Conservation (phyloP, 805 yeast genomes). For the Metschnikowia dekortorum region DNA sequence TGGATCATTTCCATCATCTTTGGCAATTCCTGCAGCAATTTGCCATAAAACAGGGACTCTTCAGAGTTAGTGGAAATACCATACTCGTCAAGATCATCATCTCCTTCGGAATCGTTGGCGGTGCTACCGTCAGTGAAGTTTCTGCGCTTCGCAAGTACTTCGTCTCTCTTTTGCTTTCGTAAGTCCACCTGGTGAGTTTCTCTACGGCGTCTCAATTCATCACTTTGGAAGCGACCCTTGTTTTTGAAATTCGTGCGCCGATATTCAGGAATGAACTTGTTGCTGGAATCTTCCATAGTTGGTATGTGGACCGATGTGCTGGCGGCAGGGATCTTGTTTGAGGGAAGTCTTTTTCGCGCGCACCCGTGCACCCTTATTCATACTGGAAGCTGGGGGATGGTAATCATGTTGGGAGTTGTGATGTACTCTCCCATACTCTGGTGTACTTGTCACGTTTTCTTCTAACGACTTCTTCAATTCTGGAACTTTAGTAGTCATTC, state of each 20-base stretch:
- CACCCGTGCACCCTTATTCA: background rate
- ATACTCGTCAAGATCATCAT: conserved; percentile 36
- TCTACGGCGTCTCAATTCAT: conserved; percentile 95
- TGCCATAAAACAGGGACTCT: conserved; percentile 37
- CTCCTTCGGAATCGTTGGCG: conserved; percentile 41
- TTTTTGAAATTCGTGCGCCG: conserved; percentile 95
- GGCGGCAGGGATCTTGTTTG: conserved; percentile 1
- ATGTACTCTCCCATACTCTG: too few species aligned
- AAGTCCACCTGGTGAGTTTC: conserved; percentile 96
- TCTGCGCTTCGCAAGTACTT: conserved; percentile 89
- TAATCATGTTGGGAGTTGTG: background rate
- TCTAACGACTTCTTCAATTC: too few species aligned
- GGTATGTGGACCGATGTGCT: conserved; percentile 1
- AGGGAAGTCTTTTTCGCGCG: background rate
- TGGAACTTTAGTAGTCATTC: too few species aligned
- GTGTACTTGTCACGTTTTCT: too few species aligned
- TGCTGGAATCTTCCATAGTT: conserved; percentile 70
- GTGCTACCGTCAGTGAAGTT: conserved; percentile 46
- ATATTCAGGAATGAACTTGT: conserved; percentile 92
- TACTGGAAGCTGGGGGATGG: background rate
- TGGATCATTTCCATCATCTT: conserved; percentile 76
- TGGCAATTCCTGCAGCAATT: conserved; percentile 64
- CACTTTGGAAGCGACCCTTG: conserved; percentile 88
- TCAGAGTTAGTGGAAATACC: conserved; percentile 43
- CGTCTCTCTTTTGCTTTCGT: conserved; percentile 95